These are phyloP conservation scores for Aspergillus amoenus DNA, from an alignment of 2,329 filamentous ascomycete species.

Conservation along the genomic window DNA sequence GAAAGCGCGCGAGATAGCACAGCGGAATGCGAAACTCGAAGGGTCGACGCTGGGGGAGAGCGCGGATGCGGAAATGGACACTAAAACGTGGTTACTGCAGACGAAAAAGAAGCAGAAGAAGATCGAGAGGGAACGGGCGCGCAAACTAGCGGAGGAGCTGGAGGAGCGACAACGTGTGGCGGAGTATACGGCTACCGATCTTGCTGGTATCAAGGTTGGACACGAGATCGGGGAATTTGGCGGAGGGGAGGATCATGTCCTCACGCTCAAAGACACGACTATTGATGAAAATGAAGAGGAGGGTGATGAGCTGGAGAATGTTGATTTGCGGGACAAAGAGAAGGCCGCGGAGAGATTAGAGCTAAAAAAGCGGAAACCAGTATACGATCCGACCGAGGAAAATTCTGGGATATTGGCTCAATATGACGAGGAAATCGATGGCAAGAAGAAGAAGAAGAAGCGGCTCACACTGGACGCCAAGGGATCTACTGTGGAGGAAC, in stretches of 20 bases:
- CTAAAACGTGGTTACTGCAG: slow-evolving; percentile 80
- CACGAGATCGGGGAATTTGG: slow-evolving; percentile 82
- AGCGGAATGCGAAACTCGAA: slow-evolving; percentile 71
- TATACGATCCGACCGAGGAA: slow-evolving; percentile 79
- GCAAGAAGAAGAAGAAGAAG: slow-evolving; percentile 90
- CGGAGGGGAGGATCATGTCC: slow-evolving; percentile 76
- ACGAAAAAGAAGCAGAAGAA: slow-evolving; percentile 94
- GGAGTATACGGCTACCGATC: slow-evolving; percentile 80
- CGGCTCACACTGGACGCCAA: slow-evolving; percentile 81
- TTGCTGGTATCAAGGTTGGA: slow-evolving; percentile 87
- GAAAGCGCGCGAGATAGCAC: slow-evolving; percentile 80
- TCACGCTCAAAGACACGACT: slow-evolving; percentile 91
- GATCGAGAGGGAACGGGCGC: slow-evolving; percentile 71
- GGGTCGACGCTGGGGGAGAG: slow-evolving; percentile 81
- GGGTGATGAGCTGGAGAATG: slow-evolving; percentile 73
- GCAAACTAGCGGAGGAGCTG: slow-evolving; percentile 71
- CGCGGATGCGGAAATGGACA: slow-evolving; percentile 67
- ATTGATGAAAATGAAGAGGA: slow-evolving; percentile 82
- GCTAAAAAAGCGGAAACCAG: slow-evolving; percentile 83
- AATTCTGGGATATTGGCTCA: slow-evolving; percentile 75
- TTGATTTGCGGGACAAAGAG: slow-evolving; percentile 43
- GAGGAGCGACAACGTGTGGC: slow-evolving; percentile 72
- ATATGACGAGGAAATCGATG: slow-evolving; percentile 92
- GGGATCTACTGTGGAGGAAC: slow-evolving; percentile 66
- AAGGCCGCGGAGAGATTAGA: slow-evolving; percentile 66